Percentiles rank a stretch among this genome's conserved stretches.
Evolutionary conservation across 495 filamentous ascomycete genomes (phyloP).

Genomic region (Aspergillus sparsus): DNA sequence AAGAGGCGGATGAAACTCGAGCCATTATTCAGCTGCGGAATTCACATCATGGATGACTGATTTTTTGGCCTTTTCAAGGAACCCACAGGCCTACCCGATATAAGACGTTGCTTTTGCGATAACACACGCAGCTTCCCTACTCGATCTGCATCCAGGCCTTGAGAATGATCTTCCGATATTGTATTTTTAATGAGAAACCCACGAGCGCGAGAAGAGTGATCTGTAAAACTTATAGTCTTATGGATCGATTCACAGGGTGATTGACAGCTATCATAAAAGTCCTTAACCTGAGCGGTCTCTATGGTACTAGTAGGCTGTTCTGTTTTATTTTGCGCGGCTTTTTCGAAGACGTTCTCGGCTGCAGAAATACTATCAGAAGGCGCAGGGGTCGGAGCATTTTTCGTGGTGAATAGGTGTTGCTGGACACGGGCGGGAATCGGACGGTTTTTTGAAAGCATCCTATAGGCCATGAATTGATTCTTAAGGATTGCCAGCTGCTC

Average conservation of each 20-base stretch:
- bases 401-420: constrained; percentile 71
- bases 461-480: constrained; percentile 81
- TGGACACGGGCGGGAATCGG: constrained; percentile 73
- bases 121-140: too few relatives aligned
- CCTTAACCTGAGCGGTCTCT: constrained; percentile 35
- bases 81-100: too few relatives aligned
- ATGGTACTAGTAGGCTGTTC: constrained; percentile 39
- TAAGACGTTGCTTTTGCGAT: too few relatives aligned
- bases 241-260: constrained; percentile 62
- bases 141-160: too few relatives aligned
- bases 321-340: constrained; percentile 39
- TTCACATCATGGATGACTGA: too few relatives aligned
- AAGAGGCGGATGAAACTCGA: too few relatives aligned
- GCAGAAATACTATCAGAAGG: constrained; percentile 57
- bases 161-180: too few relatives aligned
- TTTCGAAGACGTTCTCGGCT: constrained; percentile 55
- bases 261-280: constrained; percentile 63
- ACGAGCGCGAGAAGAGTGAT: constrained; percentile 71
- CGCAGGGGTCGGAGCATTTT: constrained; percentile 62
- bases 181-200: too few relatives aligned
- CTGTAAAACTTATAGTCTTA: constrained; percentile 71
- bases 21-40: too few relatives aligned
- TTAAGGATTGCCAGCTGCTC: constrained; percentile 71
- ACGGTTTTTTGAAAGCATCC: constrained; percentile 75
- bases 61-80: too few relatives aligned